Base-by-base conservation (phyloP, 139 green algal species). In the Coccomyxa sp. region DNA sequence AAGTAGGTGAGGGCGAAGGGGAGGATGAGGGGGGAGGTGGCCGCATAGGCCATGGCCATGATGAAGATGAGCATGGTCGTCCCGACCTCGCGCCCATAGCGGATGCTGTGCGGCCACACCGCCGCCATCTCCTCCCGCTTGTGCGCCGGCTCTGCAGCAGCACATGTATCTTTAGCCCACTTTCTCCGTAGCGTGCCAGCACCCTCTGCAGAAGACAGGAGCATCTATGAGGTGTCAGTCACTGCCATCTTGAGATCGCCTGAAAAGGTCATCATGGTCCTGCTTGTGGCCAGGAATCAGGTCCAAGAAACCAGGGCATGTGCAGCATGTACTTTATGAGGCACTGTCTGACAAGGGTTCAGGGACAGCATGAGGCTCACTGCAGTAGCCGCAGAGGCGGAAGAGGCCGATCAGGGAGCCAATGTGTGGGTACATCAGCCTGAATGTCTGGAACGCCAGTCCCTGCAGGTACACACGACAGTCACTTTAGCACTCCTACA, bases 1-100 rank as follows among this genome's bases (percentile, higher is more conserved):
- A 91, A 92, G 81, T 92, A 91, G 71, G 89, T 55, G 12, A 91
- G 80, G 71, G 79, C 75, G 76, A 91, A 91, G 78, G 87, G 87
- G 24, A 91, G 77, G 69, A 91, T 90, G 55, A 91, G 74, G 22
- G 88, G 88, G 24, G 68, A 81, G 37, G 85, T 79, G 40, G 90
- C 74, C 38, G 82, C 76, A 39, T 89, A 89, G 37, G 82, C 82
- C 55, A 89, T 31, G 16, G 68, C 80, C 31, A 91, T 89, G 72
- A 91, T 82, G 70, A 80, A 89, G 44, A 90, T 85, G 58, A 91
- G 88, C 68, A 90, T 75, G 55, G 89, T 83, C 34, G 78, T 83
- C 40, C 86, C 86, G 38, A 90, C 78, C 72, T 91, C 87, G 34
- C 86, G 81, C 0, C 85, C 81, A 55, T 82, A 86, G 37, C 87